Evolutionary conservation across 352 stramenopile genomes (phyloP).

Genomic region (Phytopythium chamaehyphon): DNA sequence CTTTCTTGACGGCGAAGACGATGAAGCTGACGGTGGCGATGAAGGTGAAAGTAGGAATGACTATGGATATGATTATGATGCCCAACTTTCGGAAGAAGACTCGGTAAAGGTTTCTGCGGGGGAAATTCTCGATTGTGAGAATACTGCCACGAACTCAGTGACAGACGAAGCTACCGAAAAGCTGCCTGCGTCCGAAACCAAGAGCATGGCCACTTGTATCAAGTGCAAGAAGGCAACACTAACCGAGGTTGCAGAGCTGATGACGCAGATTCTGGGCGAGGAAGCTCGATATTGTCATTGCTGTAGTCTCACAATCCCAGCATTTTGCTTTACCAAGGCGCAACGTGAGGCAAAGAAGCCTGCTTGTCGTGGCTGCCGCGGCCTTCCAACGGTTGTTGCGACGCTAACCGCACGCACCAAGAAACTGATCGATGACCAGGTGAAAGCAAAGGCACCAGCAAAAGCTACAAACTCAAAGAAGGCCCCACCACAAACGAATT

Average conservation of each 20-base stretch:
- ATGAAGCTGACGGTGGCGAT: too few relatives aligned
- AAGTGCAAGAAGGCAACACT: neutral
- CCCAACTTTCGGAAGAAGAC: too few relatives aligned
- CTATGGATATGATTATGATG: too few relatives aligned
- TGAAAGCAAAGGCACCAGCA: too few relatives aligned
- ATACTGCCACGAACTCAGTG: neutral
- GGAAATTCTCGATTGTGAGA: neutral
- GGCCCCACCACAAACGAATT: too few relatives aligned
- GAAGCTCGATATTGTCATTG: constrained; percentile 1
- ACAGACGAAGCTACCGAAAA: too few relatives aligned
- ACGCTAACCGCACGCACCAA: neutral
- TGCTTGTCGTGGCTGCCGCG: constrained; percentile 1
- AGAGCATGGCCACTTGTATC: neutral
- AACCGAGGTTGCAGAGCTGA: neutral
- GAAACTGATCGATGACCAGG: neutral
- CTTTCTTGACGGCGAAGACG: too few relatives aligned
- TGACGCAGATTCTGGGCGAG: neutral
- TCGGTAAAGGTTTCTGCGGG: too few relatives aligned
- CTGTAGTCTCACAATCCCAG: neutral
- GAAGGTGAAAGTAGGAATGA: too few relatives aligned
- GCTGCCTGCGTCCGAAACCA: too few relatives aligned
- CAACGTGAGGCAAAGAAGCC: neutral
- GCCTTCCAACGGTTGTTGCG: neutral
- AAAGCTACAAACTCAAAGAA: too few relatives aligned
- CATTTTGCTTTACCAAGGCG: neutral